These are phyloP conservation scores for Metschnikowia cerradonensis DNA, from an alignment of 805 yeast species.

Conservation along the genomic window DNA sequence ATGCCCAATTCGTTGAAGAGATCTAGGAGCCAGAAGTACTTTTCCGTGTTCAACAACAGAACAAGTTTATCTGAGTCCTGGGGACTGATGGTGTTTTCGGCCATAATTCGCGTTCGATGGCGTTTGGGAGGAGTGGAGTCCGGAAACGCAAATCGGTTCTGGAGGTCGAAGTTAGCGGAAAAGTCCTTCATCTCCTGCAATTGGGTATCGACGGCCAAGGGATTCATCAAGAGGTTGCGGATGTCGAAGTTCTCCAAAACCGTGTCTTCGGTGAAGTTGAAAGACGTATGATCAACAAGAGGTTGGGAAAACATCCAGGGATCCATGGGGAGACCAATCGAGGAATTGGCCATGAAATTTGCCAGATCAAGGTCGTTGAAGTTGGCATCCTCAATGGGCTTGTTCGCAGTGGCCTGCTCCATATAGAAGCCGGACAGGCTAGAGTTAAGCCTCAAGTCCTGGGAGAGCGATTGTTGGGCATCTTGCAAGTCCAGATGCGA, in stretches of 20 bases:
- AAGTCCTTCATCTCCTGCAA: not conserved
- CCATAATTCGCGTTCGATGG: not conserved
- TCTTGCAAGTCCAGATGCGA: conserved; percentile 27
- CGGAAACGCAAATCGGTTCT: not conserved
- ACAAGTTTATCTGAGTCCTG: conserved; percentile 20
- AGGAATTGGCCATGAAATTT: not conserved
- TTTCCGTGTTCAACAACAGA: conserved; percentile 28
- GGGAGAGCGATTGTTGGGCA: conserved; percentile 21
- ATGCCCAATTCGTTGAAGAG: conserved; percentile 35
- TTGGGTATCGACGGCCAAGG: conserved; percentile 8
- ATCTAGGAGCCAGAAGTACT: conserved; percentile 38
- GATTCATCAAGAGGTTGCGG: conserved; percentile 22
- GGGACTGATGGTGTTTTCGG: not conserved
- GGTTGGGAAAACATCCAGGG: conserved; percentile 2
- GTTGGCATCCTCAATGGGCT: not conserved
- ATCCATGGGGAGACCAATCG: conserved; percentile 1
- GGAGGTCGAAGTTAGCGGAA: not conserved
- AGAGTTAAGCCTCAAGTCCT: conserved; percentile 6
- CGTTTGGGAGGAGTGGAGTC: not conserved
- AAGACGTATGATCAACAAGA: not conserved
- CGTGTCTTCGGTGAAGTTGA: conserved; percentile 1
- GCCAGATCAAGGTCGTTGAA: conserved; percentile 1
- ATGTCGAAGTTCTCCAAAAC: conserved; percentile 24
- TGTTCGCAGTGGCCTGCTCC: not conserved
- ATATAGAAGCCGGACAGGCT: not conserved